Evolutionary conservation across 1,284 basidiomycete species (phyloP), one percentile per base, ranked within the genome.

Genomic region (Pterulicium gracile): DNA sequence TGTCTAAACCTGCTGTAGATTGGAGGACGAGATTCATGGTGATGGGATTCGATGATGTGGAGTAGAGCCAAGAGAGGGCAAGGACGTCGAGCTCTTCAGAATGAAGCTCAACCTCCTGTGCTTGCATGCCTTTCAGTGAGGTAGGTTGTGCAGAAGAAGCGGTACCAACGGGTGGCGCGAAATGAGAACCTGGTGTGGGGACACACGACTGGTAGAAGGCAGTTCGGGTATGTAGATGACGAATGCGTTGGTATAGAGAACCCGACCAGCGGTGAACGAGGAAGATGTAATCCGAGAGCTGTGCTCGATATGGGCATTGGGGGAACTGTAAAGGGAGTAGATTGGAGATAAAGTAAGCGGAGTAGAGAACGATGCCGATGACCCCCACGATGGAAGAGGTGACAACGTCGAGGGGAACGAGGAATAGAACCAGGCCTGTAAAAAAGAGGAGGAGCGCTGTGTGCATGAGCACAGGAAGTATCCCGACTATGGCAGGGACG

Each of bases 401-500:
- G 10, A n/a, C 27, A 7, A 10, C n/a, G n/a, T 32, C 27, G 27
- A 32, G 27, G n/a, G 27, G 27, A n/a, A n/a, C n/a, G 27, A 32
- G 27, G 27, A 32, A 32, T 7, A 69, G 55, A 19, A 69, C 55
- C 4, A 71, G 56, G 3, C 70, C 69, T 4, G 62, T 60, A 43
- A 72, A 67, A 51, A 72, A 71, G 14, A 72, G 52, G 2, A 68
- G 53, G 3, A 72, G 56, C 3, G 69, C 64, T 21, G 60, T 55
- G 45, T 71, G 70, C 13, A 72, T 59, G 13, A 70, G 56, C 5
- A 70, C 47, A 3, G 69, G 69, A 15, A 72, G 54, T 1, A 41
- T 7, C 18, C 39, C 39, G 7, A 41, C 39, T 10, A 41, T n/a
- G 10, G 13, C n/a, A 7, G 39, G 39, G 18, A 41, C n/a, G 13